Conservation (phyloP, 768 basidiomycete genomes). For the Russula earlei region DNA sequence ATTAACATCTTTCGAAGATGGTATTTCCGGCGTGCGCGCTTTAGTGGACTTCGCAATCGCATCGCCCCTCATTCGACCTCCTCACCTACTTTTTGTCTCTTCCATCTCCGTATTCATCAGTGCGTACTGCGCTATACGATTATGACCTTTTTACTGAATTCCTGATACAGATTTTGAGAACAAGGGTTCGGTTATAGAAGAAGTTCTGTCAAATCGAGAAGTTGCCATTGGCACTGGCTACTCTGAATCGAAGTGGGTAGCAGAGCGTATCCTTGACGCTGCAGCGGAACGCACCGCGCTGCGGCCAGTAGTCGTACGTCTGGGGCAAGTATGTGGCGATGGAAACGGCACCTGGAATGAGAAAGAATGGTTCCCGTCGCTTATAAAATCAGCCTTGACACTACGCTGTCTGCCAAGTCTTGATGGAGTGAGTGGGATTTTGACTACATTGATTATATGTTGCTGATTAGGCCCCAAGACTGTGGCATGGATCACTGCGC, state of each 20-base stretch:
- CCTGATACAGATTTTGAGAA: conserved; percentile 20
- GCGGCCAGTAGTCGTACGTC: conserved; percentile 20
- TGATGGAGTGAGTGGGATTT: conserved; percentile 15
- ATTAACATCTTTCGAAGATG: conserved; percentile 21
- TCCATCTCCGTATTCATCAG: conserved; percentile 22
- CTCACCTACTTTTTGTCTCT: conserved; percentile 21
- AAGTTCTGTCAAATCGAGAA: conserved; percentile 10
- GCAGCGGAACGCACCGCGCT: conserved; percentile 16
- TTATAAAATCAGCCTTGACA: conserved; percentile 20
- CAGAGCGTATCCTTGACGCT: conserved; percentile 21
- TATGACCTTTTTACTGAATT: too few relatives aligned
- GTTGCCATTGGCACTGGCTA: conserved; percentile 20
- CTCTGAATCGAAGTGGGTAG: conserved; percentile 23
- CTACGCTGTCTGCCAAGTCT: conserved; percentile 20
- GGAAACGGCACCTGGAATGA: conserved; percentile 24
- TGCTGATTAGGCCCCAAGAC: conserved; percentile 2
- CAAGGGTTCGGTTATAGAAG: conserved; percentile 17
- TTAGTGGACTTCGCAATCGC: conserved; percentile 21
- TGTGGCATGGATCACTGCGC: conserved; percentile 24
- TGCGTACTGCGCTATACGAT: neutral
- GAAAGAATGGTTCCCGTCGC: conserved; percentile 24
- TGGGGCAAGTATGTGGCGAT: conserved; percentile 25
- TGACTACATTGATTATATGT: neutral
- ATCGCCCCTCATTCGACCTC: conserved; percentile 12
- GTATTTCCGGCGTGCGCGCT: conserved; percentile 16